These are phyloP conservation scores for Nicotiana attenuata DNA, from an alignment of 257 asterid genomes.

Conservation along the genomic window DNA sequence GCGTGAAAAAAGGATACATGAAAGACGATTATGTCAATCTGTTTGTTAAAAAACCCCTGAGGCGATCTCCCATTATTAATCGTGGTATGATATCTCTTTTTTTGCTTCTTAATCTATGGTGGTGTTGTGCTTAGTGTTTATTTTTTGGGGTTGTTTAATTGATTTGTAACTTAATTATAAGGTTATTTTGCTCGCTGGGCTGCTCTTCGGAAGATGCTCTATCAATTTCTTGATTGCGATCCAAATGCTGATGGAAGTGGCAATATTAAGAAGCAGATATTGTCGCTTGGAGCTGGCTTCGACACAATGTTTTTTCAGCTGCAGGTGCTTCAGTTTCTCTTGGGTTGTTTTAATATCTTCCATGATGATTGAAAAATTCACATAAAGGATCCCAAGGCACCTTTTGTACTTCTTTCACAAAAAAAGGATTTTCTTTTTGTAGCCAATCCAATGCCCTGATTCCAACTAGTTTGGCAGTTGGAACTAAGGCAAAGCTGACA, in stretches of 20 bases:
- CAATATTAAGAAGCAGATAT: slow-evolving; percentile 61
- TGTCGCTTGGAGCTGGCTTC: slow-evolving; percentile 96
- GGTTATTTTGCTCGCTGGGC: slow-evolving; percentile 97
- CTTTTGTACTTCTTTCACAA: neutral
- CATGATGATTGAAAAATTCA: neutral
- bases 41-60: slow-evolving; percentile 76
- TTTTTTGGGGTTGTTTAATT: slow-evolving; percentile 6
- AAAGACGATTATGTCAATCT: slow-evolving; percentile 74
- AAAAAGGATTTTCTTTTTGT: neutral
- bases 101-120: neutral
- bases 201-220: slow-evolving; percentile 69
- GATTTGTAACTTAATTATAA: slow-evolving; percentile 13
- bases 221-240: slow-evolving; percentile 68
- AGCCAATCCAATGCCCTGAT: neutral
- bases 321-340: slow-evolving; percentile 57
- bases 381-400: neutral
- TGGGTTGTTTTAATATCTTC: neutral
- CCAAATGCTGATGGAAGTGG: slow-evolving; percentile 30
- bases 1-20: slow-evolving; percentile 85
- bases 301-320: slow-evolving; percentile 89
- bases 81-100: slow-evolving; percentile 50
- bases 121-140: slow-evolving; percentile 7
- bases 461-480: neutral
- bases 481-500: neutral
- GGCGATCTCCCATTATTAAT: slow-evolving; percentile 91